Conservation (phyloP, 2,329 filamentous ascomycete genomes). For the Monosporascus sp. region DNA sequence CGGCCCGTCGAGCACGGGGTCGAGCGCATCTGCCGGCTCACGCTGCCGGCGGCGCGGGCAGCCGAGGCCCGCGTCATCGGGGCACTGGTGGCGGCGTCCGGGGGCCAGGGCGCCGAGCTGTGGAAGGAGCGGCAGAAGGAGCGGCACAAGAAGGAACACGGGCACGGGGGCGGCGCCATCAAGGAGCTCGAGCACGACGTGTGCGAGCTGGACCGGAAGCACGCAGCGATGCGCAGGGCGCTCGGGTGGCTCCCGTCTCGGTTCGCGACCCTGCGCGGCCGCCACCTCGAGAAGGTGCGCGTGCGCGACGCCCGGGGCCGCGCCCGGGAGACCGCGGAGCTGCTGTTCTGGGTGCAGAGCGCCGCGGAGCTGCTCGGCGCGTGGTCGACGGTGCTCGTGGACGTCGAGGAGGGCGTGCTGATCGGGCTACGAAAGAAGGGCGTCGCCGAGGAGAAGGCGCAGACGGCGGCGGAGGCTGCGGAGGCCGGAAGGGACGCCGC, state of each 20-base stretch:
- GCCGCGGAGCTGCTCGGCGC: conserved; percentile 6
- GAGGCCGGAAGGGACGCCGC: neutral
- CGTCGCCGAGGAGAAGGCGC: neutral
- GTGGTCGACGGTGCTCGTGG: conserved; percentile 7
- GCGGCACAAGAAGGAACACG: too few species aligned
- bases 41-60: neutral
- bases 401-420: conserved; percentile 11
- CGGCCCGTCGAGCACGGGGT: neutral
- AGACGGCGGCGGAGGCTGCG: neutral
- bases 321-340: neutral
- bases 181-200: neutral
- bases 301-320: neutral
- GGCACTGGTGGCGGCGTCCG: neutral
- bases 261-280: neutral
- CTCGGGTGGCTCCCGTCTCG: neutral
- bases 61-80: neutral
- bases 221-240: neutral
- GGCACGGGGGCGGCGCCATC: neutral
- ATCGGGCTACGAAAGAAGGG: conserved; percentile 5
- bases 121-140: neutral
- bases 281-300: neutral
- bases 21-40: neutral
- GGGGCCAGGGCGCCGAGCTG: neutral
- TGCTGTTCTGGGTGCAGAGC: conserved; percentile 2
- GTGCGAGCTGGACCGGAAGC: neutral